These are phyloP conservation scores for Cystofilobasidium ferigula DNA, from an alignment of 768 basidiomycete genomes.

Conservation along the genomic window DNA sequence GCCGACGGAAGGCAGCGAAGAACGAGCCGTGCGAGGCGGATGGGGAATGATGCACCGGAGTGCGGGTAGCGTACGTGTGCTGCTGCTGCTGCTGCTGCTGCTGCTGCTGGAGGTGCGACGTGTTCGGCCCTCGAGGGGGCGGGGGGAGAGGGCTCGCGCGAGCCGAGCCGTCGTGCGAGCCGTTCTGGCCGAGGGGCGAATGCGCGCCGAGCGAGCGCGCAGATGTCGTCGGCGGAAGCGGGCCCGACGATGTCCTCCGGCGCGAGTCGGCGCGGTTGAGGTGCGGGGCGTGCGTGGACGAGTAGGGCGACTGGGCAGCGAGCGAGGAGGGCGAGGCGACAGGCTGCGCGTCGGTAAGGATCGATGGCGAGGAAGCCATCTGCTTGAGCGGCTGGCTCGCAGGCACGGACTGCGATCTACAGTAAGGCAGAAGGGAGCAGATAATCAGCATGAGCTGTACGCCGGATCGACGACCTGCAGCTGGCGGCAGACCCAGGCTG, in stretches of 20 bases:
- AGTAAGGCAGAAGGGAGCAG: no score
- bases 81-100: neutral
- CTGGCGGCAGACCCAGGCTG: no score
- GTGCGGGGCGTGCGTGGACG: no score
- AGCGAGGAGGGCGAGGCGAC: no score
- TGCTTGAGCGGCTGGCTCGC: no score
- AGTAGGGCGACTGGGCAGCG: no score
- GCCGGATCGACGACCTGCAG: no score
- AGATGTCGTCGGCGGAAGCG: neutral
- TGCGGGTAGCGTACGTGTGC: neutral
- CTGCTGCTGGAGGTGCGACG: neutral
- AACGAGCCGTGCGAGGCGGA: neutral
- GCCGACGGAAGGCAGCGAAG: neutral
- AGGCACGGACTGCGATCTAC: no score
- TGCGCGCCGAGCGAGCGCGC: no score
- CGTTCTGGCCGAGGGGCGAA: neutral
- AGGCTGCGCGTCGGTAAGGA: no score
- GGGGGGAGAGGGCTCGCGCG: neutral
- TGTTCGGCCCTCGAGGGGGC: neutral
- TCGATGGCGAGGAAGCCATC: no score
- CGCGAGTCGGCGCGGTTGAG: neutral
- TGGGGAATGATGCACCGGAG: neutral
- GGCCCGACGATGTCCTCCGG: neutral
- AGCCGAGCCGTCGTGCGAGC: neutral
- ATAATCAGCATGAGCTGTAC: no score